phyloP scores from a whole-genome alignment of 441 rosid species.

The Metrosideros polymorpha region DNA sequence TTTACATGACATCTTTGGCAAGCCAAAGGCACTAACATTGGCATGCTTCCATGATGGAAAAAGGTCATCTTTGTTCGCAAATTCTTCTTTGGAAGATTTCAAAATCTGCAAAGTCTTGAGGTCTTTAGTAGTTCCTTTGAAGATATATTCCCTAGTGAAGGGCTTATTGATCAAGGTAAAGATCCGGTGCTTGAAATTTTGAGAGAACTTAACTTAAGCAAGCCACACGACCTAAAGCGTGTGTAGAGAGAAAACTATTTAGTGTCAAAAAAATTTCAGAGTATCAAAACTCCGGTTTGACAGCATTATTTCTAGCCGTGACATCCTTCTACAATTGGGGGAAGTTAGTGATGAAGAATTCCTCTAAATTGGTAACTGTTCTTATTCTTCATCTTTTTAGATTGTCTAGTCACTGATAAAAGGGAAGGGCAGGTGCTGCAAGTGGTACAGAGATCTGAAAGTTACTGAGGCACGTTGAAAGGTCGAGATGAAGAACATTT shows the following conservation, averaged over 20 bases:
- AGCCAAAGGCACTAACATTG: neutral
- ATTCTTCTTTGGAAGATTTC: neutral
- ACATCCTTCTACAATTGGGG: neutral
- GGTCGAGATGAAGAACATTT: neutral
- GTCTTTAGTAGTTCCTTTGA: neutral
- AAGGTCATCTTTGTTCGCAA: neutral
- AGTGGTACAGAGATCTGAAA: neutral
- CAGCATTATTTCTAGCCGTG: neutral
- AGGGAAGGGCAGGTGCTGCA: neutral
- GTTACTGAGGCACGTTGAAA: accelerated
- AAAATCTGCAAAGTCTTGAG: neutral
- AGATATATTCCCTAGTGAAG: neutral
- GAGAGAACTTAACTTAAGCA: neutral
- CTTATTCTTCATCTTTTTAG: neutral
- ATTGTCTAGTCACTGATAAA: neutral
- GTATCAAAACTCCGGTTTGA: neutral
- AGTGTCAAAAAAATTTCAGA: no score
- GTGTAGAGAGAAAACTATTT: neutral
- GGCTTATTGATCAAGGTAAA: neutral
- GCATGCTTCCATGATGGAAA: neutral
- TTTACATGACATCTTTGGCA: neutral
- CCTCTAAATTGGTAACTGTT: no score
- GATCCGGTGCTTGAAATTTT: neutral
- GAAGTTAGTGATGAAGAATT: neutral
- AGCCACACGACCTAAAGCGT: neutral